Percentiles rank a stretch among this genome's conserved stretches.
Evolutionary conservation across 257 asterid genomes (phyloP).

Genomic region (Nicotiana undulata): DNA sequence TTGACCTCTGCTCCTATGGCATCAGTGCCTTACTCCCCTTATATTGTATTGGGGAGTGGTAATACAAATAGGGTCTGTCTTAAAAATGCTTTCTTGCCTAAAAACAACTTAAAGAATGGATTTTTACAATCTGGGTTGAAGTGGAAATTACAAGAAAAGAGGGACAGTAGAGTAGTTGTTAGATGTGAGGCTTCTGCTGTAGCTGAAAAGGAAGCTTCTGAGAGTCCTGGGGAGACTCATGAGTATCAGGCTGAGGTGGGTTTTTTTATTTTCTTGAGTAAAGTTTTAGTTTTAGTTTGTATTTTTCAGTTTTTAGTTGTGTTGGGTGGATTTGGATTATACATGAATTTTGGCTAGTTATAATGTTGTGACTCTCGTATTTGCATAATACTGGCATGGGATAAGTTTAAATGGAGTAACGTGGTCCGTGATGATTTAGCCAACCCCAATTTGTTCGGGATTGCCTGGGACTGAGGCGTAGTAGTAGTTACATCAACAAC

Average conservation of each 20-base stretch:
- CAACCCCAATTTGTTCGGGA: no score
- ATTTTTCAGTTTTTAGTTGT: background rate
- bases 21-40: constrained; percentile 35
- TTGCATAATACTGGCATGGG: no score
- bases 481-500: no score
- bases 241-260: constrained; percentile 96
- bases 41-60: constrained; percentile 33
- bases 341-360: background rate
- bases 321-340: background rate
- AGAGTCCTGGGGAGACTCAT: constrained; percentile 55
- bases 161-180: constrained; percentile 51
- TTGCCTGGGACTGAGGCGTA: no score
- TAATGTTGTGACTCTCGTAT: background rate
- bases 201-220: constrained; percentile 85
- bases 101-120: constrained; percentile 42
- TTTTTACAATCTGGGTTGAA: constrained; percentile 47
- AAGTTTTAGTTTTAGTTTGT: background rate
- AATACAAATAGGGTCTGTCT: constrained; percentile 28
- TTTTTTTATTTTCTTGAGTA: background rate
- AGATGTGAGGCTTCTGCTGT: constrained; percentile 79
- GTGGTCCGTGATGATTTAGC: no score
- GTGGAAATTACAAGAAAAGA: constrained; percentile 52
- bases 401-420: no score
- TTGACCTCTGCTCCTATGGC: constrained; percentile 51
- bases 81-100: constrained; percentile 46